phyloP scores from a whole-genome alignment of 202 grass and related monocot genomes.

The Zoysia matrella region DNA sequence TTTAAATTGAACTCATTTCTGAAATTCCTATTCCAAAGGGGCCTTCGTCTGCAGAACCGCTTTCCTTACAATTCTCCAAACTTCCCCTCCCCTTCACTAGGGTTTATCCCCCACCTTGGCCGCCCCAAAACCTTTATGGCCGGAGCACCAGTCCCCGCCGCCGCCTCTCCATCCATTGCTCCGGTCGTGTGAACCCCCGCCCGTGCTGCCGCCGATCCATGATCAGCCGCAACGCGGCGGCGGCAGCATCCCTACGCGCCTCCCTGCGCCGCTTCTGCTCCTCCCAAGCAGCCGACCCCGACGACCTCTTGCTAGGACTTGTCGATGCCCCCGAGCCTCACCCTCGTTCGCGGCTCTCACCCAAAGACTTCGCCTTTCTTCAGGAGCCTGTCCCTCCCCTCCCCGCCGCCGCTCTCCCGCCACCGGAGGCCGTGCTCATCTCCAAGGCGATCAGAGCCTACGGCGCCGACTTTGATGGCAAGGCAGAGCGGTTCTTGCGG shows the following conservation, averaged over 20 bases:
- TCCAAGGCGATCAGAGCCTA: slow-evolving; percentile 71
- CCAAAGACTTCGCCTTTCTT: slow-evolving; percentile 70
- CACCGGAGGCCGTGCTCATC: slow-evolving; percentile 69
- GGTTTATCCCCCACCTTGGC: slow-evolving; percentile 45
- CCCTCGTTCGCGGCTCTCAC: slow-evolving; percentile 30
- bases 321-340: not conserved
- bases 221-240: slow-evolving; percentile 58
- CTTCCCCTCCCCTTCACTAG: slow-evolving; percentile 27
- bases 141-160: slow-evolving; percentile 32
- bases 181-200: not conserved
- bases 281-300: slow-evolving; percentile 37
- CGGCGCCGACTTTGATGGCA: slow-evolving; percentile 48
- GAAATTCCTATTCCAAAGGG: no score
- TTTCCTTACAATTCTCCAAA: slow-evolving; percentile 8
- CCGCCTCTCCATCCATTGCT: not conserved
- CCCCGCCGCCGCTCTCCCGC: slow-evolving; percentile 36
- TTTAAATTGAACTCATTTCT: no score
- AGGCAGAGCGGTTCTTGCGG: slow-evolving; percentile 68
- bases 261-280: slow-evolving; percentile 33
- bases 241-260: slow-evolving; percentile 37
- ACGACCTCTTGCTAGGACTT: slow-evolving; percentile 39
- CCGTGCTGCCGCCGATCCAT: slow-evolving; percentile 28
- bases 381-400: slow-evolving; percentile 34
- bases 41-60: no score
- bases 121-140: slow-evolving; percentile 59